Conservation (phyloP, 2,329 filamentous ascomycete genomes). For the Incumbomyces delicatus region DNA sequence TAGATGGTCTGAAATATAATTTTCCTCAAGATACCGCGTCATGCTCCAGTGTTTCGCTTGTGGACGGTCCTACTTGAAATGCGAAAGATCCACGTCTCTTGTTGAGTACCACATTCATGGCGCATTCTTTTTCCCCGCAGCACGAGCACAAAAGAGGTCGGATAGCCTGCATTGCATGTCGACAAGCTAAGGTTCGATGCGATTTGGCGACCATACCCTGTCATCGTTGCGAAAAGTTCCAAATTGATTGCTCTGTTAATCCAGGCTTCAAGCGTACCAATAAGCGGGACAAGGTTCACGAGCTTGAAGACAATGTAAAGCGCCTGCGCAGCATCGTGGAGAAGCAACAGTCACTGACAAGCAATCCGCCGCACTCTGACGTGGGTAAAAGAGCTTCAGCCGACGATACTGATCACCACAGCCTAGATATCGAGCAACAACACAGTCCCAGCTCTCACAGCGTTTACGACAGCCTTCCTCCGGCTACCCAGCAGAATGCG, state of each 20-base stretch:
- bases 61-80: no score
- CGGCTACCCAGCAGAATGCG: background rate
- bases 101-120: background rate
- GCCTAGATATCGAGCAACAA: background rate
- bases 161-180: conserved; percentile 8
- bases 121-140: background rate
- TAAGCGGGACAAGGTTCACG: conserved; percentile 7
- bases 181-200: conserved; percentile 9
- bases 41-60: no score
- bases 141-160: background rate
- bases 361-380: conserved; percentile 1
- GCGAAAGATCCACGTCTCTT: no score
- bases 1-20: no score
- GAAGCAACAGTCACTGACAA: conserved; percentile 1
- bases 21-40: no score
- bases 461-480: background rate
- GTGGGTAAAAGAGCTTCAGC: background rate
- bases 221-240: conserved; percentile 1
- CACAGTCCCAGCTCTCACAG: background rate
- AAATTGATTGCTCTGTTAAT: conserved; percentile 7
- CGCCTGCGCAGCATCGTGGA: conserved; percentile 4
- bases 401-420: background rate
- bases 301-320: conserved; percentile 4
- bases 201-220: conserved; percentile 1
- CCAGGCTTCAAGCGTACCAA: conserved; percentile 9